phyloP scores from a whole-genome alignment of 2,329 filamentous ascomycete species.

The Botryotinia narcissicola region DNA sequence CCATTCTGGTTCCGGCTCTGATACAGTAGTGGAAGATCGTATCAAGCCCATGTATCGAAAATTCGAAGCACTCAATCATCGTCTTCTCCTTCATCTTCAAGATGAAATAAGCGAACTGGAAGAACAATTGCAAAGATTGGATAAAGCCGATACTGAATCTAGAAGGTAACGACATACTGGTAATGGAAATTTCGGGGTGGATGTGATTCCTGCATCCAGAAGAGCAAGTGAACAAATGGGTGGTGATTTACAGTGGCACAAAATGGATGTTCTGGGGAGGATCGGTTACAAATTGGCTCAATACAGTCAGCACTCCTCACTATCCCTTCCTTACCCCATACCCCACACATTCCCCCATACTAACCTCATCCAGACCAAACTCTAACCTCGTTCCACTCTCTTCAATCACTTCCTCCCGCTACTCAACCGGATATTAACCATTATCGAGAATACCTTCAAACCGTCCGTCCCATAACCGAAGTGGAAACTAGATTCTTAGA shows the following conservation, averaged over 20 bases:
- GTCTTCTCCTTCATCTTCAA: slow-evolving; percentile 77
- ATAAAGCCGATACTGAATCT: slow-evolving; percentile 54
- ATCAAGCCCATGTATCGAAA: slow-evolving; percentile 70
- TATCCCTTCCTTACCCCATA: not conserved
- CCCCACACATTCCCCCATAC: not conserved
- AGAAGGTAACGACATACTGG: slow-evolving; percentile 23
- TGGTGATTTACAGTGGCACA: slow-evolving; percentile 57
- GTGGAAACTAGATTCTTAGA: slow-evolving; percentile 46
- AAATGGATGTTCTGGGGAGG: slow-evolving; percentile 58
- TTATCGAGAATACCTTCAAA: slow-evolving; percentile 56
- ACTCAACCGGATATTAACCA: slow-evolving; percentile 49
- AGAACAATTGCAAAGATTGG: slow-evolving; percentile 69
- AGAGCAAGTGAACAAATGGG: slow-evolving; percentile 51
- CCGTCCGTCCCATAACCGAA: slow-evolving; percentile 54
- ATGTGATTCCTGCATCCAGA: slow-evolving; percentile 57
- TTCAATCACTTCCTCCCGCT: slow-evolving; percentile 51
- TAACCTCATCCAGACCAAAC: slow-evolving; percentile 49
- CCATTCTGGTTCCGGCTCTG: slow-evolving; percentile 21
- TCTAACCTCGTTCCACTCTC: slow-evolving; percentile 55
- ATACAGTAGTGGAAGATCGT: slow-evolving; percentile 26
- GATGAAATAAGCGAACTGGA: slow-evolving; percentile 82
- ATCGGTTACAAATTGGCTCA: slow-evolving; percentile 65
- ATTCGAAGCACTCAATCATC: slow-evolving; percentile 79
- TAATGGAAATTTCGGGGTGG: slow-evolving; percentile 22
- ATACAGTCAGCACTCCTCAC: slow-evolving; percentile 54